Base-by-base conservation (phyloP, 2,329 filamentous ascomycete species). In the Trichoderma gracile region DNA sequence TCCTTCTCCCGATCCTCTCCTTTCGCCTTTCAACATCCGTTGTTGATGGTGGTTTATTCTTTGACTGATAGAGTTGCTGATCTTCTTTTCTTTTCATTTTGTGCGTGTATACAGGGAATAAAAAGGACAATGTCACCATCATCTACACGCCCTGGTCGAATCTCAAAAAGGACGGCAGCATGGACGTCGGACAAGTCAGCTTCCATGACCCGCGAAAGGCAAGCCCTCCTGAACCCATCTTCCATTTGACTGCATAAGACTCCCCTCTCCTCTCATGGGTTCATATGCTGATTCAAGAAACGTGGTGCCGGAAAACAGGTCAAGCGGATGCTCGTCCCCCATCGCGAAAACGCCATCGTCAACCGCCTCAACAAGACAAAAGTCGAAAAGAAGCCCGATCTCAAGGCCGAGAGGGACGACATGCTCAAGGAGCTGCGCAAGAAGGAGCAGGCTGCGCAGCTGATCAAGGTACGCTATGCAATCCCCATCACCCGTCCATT, bases 101-200 rank as follows among this genome's bases (percentile, higher is more conserved):
- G 30, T 10, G 3, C 1, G n/a, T n/a, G n/a, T n/a, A n/a, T n/a
- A 10, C 6, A 93, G 91, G 95, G 68, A 99, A 99, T 82, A 99
- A 99, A 79, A 98, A 97, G 78, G 94, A 98, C 77, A 98, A 98
- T 78, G 82, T 99, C 72, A 96, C 93, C 17, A 78, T 99, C 73
- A 96, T 99, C 73, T 99, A 99, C 80, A 99, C 95, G 5, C 95
- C 95, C 7, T 98, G 95, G 93, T 90, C 91, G 50, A 99, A 99
- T 76, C 84, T 99, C 40, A 90, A 92, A 75, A 99, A 99, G 75
- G 92, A 96, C 73, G 94, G 93, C 33, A 92, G 89, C 76, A 99
- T 99, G 95, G 93, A 92, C 19, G 89, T 89, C 3, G 95, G 95
- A 23, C 95, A 99, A 75, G 95, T 99, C 60, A 89, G 91, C 68